phyloP scores from a whole-genome alignment of 768 basidiomycete species.

The Naganishia vishniacii region DNA sequence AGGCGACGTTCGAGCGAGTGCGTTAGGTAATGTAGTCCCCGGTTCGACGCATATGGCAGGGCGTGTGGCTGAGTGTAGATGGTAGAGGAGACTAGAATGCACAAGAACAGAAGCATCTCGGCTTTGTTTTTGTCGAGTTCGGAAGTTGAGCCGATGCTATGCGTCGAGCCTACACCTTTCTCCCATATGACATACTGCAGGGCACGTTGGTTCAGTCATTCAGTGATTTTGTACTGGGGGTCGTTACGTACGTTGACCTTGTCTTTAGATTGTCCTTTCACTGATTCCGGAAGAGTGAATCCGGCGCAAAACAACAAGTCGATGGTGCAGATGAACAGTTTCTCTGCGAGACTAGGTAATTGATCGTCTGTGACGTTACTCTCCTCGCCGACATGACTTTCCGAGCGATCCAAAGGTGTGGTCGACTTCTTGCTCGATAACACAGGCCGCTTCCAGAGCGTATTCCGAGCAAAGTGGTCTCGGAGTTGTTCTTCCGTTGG shows the following conservation, averaged over 20 bases:
- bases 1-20: conserved; percentile 61
- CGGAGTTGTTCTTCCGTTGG: conserved; percentile 43
- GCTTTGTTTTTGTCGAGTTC: conserved; percentile 71
- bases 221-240: neutral
- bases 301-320: conserved; percentile 91
- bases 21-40: conserved; percentile 70
- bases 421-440: conserved; percentile 44
- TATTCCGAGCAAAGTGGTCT: conserved; percentile 70
- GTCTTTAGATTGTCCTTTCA: conserved; percentile 36
- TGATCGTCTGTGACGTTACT: conserved; percentile 6
- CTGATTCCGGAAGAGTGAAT: conserved; percentile 69
- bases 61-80: conserved; percentile 72
- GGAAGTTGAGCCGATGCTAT: conserved; percentile 61
- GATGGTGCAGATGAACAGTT: conserved; percentile 68
- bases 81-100: conserved; percentile 81
- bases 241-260: conserved; percentile 47
- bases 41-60: conserved; percentile 63
- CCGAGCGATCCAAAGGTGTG: neutral
- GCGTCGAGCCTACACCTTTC: conserved; percentile 85
- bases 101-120: conserved; percentile 81
- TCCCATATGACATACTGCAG: conserved; percentile 59
- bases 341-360: conserved; percentile 73
- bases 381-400: neutral
- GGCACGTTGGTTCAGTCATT: neutral
- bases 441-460: conserved; percentile 65